phyloP scores from a whole-genome alignment of 805 yeast genomes.

The Candida corydali region DNA sequence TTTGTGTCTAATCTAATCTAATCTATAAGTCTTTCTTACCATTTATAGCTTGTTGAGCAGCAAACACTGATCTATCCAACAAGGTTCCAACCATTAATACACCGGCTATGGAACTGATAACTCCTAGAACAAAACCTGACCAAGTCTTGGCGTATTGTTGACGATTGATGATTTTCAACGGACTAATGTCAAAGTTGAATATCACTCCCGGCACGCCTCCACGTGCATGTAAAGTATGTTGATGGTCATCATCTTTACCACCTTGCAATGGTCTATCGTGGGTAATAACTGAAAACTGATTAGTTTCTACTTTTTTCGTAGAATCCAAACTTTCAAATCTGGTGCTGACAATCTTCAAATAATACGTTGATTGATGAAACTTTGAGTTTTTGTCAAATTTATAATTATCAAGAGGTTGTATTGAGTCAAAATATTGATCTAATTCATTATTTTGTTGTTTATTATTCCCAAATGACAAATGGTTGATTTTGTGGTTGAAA shows the following conservation, averaged over 20 bases:
- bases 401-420: conserved; percentile 67
- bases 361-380: conserved; percentile 68
- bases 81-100: conserved; percentile 89
- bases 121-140: conserved; percentile 78
- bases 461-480: conserved; percentile 71
- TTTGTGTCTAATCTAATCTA: no score
- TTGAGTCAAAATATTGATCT: conserved; percentile 22
- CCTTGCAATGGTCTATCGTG: conserved; percentile 85
- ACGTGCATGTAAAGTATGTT: conserved; percentile 70
- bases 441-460: conserved; percentile 21
- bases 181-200: conserved; percentile 86
- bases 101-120: conserved; percentile 88
- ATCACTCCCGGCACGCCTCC: conserved; percentile 93
- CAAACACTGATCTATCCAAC: conserved; percentile 82
- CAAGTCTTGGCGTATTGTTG: conserved; percentile 73
- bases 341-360: conserved; percentile 85
- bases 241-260: conserved; percentile 89
- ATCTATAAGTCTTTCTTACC: conserved; percentile 56
- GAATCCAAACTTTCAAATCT: conserved; percentile 68
- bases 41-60: conserved; percentile 73
- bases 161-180: conserved; percentile 82
- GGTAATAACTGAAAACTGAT: conserved; percentile 83
- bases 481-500: conserved; percentile 74
- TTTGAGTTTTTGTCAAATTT: conserved; percentile 42
- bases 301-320: conserved; percentile 56